Conservation (phyloP, 169 alveolate genomes). For the Plasmodium vinckei region DNA sequence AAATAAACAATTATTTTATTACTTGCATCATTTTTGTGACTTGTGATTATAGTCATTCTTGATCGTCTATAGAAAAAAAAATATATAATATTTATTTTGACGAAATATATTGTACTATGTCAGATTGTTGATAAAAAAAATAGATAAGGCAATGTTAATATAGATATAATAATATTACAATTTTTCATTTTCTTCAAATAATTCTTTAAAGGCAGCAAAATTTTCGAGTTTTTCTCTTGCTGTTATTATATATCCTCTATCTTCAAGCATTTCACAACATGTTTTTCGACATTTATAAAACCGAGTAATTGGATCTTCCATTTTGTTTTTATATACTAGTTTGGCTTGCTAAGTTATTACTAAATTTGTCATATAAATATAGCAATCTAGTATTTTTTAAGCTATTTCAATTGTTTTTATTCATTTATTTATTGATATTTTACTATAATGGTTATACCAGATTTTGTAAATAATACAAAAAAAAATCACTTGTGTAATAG, state of each 20-base stretch:
- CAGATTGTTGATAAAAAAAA: background rate
- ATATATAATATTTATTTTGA: background rate
- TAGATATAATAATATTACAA: conserved; percentile 45
- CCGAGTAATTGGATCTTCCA: conserved; percentile 91
- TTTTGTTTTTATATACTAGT: conserved; percentile 40
- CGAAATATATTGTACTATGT: background rate
- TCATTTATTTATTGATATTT: no score
- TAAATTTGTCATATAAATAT: no score
- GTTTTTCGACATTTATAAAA: conserved; percentile 92
- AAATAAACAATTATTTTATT: conserved; percentile 90
- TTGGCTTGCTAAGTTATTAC: no score
- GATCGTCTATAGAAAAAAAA: conserved; percentile 83
- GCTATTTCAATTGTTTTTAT: no score
- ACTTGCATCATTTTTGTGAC: conserved; percentile 87
- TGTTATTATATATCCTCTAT: conserved; percentile 92
- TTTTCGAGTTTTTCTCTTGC: conserved; percentile 88
- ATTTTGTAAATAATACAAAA: no score
- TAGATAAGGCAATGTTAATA: background rate
- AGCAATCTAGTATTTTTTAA: no score
- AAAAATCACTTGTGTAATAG: no score
- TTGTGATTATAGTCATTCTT: conserved; percentile 89
- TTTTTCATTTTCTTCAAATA: conserved; percentile 85
- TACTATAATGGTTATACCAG: no score
- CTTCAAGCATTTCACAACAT: conserved; percentile 93
- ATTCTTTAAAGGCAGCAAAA: conserved; percentile 88